phyloP scores from a whole-genome alignment of 1,284 basidiomycete species.

The Abortiporus biennis region DNA sequence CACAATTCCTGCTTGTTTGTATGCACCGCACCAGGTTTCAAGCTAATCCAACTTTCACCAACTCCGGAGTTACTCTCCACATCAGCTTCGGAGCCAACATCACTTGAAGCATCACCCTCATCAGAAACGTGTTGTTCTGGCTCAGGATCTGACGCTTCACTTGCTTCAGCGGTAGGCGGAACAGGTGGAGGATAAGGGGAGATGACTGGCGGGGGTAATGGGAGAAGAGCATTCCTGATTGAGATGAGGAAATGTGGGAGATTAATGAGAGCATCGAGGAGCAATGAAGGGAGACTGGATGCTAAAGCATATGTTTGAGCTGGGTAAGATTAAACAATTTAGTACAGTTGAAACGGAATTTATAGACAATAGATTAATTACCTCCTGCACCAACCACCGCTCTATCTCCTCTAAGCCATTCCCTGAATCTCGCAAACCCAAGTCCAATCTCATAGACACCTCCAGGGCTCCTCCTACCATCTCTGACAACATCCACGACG shows the following conservation, averaged over 20 bases:
- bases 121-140: slow-evolving; percentile 27
- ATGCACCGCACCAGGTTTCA: no score
- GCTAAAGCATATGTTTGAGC: slow-evolving; percentile 63
- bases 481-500: slow-evolving; percentile 51
- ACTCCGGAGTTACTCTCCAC: slow-evolving; percentile 52
- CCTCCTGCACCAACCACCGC: slow-evolving; percentile 72
- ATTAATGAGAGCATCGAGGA: slow-evolving; percentile 59
- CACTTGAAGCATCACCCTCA: no score
- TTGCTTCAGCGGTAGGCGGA: slow-evolving; percentile 1
- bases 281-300: slow-evolving; percentile 58
- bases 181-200: slow-evolving; percentile 12
- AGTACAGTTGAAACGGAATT: not conserved
- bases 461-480: slow-evolving; percentile 35
- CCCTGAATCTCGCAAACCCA: slow-evolving; percentile 30
- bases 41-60: slow-evolving; percentile 63
- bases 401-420: slow-evolving; percentile 55
- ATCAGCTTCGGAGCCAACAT: slow-evolving; percentile 59
- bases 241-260: slow-evolving; percentile 61
- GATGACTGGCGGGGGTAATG: slow-evolving; percentile 35
- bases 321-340: slow-evolving; percentile 17
- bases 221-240: slow-evolving; percentile 53
- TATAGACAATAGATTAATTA: no score
- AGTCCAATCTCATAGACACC: slow-evolving; percentile 34
- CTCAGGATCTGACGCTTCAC: slow-evolving; percentile 12
- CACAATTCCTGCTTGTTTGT: no score